Evolutionary conservation across 2,329 filamentous ascomycete genomes (phyloP).

Genomic region (Fulvia fulva): DNA sequence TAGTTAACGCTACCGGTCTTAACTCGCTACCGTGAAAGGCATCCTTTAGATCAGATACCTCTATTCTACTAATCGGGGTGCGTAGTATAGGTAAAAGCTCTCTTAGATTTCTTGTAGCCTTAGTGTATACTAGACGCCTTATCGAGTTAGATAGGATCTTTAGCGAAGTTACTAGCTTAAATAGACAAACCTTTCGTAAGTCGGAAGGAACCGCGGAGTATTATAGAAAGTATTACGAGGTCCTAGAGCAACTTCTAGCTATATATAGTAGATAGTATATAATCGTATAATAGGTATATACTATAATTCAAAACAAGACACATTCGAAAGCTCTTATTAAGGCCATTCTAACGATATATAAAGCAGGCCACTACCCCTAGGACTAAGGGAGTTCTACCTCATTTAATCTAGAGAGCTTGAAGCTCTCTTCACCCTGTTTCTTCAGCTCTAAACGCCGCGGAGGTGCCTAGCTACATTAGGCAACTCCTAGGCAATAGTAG

Average conservation of each 20-base stretch:
- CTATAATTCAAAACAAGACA: too few species aligned
- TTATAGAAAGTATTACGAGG: conserved; percentile 58
- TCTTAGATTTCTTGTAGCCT: conserved; percentile 69
- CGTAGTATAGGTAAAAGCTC: conserved; percentile 73
- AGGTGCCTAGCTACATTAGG: too few species aligned
- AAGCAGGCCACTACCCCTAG: too few species aligned
- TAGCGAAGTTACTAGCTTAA: conserved; percentile 58
- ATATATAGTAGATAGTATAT: conserved; percentile 59
- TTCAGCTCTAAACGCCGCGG: too few species aligned
- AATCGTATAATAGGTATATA: too few species aligned
- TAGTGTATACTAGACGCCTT: conserved; percentile 63
- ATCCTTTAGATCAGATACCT: conserved; percentile 58
- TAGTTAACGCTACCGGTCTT: background rate
- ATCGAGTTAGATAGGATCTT: conserved; percentile 68
- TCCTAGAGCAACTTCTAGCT: conserved; percentile 58
- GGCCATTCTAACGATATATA: too few species aligned
- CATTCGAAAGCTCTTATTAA: too few species aligned
- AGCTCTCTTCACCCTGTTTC: too few species aligned
- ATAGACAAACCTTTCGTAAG: conserved; percentile 61
- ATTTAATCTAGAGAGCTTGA: too few species aligned
- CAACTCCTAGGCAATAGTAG: too few species aligned
- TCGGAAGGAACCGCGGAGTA: conserved; percentile 59
- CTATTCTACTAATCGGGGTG: conserved; percentile 70
- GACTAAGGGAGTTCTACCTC: too few species aligned
- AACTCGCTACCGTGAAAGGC: conserved; percentile 18